Base-by-base conservation (phyloP, 2,329 filamentous ascomycete genomes). In the Gyromitra esculenta region DNA sequence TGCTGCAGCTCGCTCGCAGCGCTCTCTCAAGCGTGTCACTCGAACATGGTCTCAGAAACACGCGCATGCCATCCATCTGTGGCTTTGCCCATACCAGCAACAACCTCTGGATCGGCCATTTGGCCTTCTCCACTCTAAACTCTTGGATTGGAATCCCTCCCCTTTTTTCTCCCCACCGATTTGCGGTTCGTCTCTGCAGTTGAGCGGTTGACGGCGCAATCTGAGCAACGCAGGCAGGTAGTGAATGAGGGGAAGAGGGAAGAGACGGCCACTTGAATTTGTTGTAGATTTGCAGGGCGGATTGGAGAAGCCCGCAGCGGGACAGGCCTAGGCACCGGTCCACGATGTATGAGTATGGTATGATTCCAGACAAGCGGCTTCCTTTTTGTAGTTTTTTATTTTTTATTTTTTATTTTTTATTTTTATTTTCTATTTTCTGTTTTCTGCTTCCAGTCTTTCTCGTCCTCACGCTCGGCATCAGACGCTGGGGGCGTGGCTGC, bases 1-100 rank as follows among this genome's bases (percentile, higher is more conserved):
- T 75, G 66, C 65, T 37, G 71, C 71, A 74, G 71, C 71, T 74
- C 64, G 71, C 71, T 74, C 64, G 63, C 56, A 73, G 71, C 4
- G 25, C 25, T 31, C 43, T 62, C 62, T 73, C 25, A 73, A 54
- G 54, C 62, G 72, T 75, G 66, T 75, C 65, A 75, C 72, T 68
- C 50, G 48, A 69, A 56, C 35, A 41, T 73, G 48, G 72, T 75
- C 72, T 75, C 72, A 75, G 65, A 63, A 57, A 75, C 57, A 75
- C 59, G 52, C 65, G 59, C 72, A 74, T 74, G 64, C 54, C 50
- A 62, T 64, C 54, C 57, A 59, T 60, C 71, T 70, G 72, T 75
- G 65, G 72, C 72, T 75, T 74, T 35, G 56, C 57, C 50, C 21
- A 37, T 60, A 52, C 62, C 64, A 56, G 43, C 37, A 31, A 56